A percentile compares a stretch with the other conserved stretches of the same genome.
Evolutionary conservation across 768 basidiomycete species (phyloP).

Genomic region (Jaapia argillacea): DNA sequence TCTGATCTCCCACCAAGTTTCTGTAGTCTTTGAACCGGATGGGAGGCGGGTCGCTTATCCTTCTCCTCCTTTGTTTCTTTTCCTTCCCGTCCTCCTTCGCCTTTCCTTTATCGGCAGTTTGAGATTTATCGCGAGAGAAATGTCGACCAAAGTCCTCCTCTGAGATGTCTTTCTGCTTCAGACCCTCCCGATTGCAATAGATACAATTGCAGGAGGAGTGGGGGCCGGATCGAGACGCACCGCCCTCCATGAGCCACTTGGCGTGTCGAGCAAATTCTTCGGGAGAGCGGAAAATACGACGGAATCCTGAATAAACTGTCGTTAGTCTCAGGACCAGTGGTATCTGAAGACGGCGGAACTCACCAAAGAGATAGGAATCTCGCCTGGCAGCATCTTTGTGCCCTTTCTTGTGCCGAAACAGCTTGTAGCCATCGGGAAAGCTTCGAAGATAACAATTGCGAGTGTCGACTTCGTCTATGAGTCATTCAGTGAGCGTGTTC

Average conservation of each 20-base stretch:
- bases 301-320: slow-evolving; percentile 7
- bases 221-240: slow-evolving; percentile 7
- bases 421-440: slow-evolving; percentile 12
- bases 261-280: slow-evolving; percentile 15
- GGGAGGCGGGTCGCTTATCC: neutral
- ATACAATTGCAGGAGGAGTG: slow-evolving; percentile 13
- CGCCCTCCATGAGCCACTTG: slow-evolving; percentile 13
- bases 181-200: slow-evolving; percentile 18
- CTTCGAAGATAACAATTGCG: slow-evolving; percentile 5
- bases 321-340: neutral
- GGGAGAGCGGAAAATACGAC: slow-evolving; percentile 14
- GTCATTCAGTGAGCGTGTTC: neutral
- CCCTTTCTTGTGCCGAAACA: slow-evolving; percentile 14
- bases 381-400: slow-evolving; percentile 9
- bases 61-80: neutral
- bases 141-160: no score
- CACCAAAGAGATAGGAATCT: slow-evolving; percentile 16
- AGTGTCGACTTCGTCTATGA: neutral
- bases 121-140: neutral
- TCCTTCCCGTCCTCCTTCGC: neutral
- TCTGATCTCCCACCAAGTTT: no score
- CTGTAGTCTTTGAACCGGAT: no score
- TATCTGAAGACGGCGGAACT: neutral
- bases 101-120: neutral
- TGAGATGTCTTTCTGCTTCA: no score